Evolutionary conservation across 768 basidiomycete genomes (phyloP).

Genomic region (Rhizopogon salebrosus): DNA sequence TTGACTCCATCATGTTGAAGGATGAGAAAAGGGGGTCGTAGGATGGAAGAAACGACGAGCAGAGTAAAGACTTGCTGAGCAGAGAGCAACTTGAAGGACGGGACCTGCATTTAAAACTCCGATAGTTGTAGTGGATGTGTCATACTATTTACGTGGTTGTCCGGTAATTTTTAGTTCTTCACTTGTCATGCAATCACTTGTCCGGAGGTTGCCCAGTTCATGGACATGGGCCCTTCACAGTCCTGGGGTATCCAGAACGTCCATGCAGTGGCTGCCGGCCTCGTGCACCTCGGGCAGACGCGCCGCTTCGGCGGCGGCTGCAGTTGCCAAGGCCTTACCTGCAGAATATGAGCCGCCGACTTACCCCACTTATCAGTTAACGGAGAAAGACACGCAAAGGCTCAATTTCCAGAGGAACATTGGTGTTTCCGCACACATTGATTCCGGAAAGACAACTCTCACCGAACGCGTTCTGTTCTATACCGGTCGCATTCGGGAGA

Average conservation of each 20-base stretch:
- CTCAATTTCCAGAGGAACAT: slow-evolving; percentile 87
- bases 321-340: slow-evolving; percentile 19
- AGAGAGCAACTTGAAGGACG: slow-evolving; percentile 8
- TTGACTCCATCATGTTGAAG: slow-evolving; percentile 43
- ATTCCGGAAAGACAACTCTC: slow-evolving; percentile 96
- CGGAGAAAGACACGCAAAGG: slow-evolving; percentile 60
- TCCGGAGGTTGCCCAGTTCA: slow-evolving; percentile 19
- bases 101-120: slow-evolving; percentile 22
- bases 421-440: slow-evolving; percentile 92
- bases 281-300: slow-evolving; percentile 23
- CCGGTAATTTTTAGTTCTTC: not conserved
- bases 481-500: slow-evolving; percentile 91
- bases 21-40: slow-evolving; percentile 9
- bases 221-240: slow-evolving; percentile 20
- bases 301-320: slow-evolving; percentile 41
- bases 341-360: slow-evolving; percentile 14
- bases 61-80: slow-evolving; percentile 8
- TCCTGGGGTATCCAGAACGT: slow-evolving; percentile 2
- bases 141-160: not conserved
- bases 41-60: not conserved
- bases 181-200: slow-evolving; percentile 22
- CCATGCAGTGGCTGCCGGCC: not conserved
- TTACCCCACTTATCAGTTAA: slow-evolving; percentile 41
- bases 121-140: slow-evolving; percentile 5
- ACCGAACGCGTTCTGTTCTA: slow-evolving; percentile 96